Evolutionary conservation across 2,329 filamentous ascomycete genomes (phyloP), one percentile per base, ranked within the genome.

Genomic region (Arachnopeziza araneosa): DNA sequence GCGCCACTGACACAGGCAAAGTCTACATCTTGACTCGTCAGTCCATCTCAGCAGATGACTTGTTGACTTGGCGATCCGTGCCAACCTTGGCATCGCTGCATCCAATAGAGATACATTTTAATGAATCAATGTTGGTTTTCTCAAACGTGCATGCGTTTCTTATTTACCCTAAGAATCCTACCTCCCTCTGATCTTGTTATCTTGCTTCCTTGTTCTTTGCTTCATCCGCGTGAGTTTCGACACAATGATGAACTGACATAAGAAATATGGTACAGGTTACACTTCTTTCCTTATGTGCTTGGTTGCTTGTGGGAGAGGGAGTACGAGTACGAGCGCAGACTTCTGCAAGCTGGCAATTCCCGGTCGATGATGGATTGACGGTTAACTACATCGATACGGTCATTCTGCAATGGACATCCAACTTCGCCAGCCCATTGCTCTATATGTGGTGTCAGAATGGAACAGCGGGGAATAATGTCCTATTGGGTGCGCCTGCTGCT

Each of bases 361-460:
- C 59, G 26, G 26, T 52, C n/a, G 54, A 54, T n/a, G 55, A 55
- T 21, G 54, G 55, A 21, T 32, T 64, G 26, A 56, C 32, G 19
- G 56, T 59, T 36, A 64, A 64, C 32, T 44, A 51, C 7, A 49
- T 59, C n/a, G 63, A 64, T 52, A 63, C 61, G 24, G 52, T 63
- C 12, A 48, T 61, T 19, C 5, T 63, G 55, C 58, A 63, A 55
- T 64, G 63, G 63, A 59, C 26, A 2, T 64, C 63, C 9, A 58
- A 44, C 24, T 50, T 54, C 61, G 9, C 56, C 19, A 23, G 50
- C 1, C 53, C 63, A 21, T 44, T 58, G 51, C 55, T 64, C 48
- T 55, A 57, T 54, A 63, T 64, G 63, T 63, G 56, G 60, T 64
- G 63, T 50, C 32, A 54, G 7, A 61, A 64, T 60, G 57, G 60